Base-by-base conservation (phyloP, 2,329 filamentous ascomycete species). In the Gliomastix tumulicola region DNA sequence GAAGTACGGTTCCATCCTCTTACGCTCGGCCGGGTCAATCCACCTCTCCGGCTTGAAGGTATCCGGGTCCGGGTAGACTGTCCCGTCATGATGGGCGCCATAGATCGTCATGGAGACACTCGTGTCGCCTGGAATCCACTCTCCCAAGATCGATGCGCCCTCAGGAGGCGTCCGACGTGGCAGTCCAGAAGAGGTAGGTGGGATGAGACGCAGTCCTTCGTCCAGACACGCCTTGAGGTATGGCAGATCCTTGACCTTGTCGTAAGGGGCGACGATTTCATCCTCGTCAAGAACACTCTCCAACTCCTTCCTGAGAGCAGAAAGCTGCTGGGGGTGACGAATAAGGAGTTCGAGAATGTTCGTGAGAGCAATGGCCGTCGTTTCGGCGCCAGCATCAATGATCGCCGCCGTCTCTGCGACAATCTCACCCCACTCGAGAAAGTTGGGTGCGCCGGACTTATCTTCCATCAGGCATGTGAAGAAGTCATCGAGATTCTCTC, bases 401-500 rank as follows among this genome's bases (percentile, higher is more conserved):
- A 76, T 76, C 48, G 68, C 72, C 30, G 51, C 60, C 17, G 74
- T 57, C 45, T 79, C 74, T 10, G 74, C 71, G 1, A 74, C 64
- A 9, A 78, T 68, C 49, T 80, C 75, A 19, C 74, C 74, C 63
- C 63, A 74, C 41, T 76, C 69, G 2, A 79, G 63, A 27, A 63
- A 52, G 28, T 57, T 56, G 2, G 62, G 52, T 4, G 51, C 49
- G 13, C 55, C 65, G 16, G 60, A 55, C 36, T 59, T 65, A 34
- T 66, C 59, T 8, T 67, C 68, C 68, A 79, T 74, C 6, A 79
- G 49, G 1, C 63, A 61, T 36, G 68, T 59, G 57, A 79, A 77
- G 53, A 79, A 78, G 44, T 79, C 75, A 31, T 74, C 66, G 0
- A 78, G 59, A 41, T 69, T 69, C 50, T 79, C 74, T 18, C 74